Percentiles rank a stretch among this genome's conserved stretches.
These are phyloP conservation scores for Lodderomyces parapsilosis DNA, from an alignment of 1,139 yeast species.

Conservation along the genomic window DNA sequence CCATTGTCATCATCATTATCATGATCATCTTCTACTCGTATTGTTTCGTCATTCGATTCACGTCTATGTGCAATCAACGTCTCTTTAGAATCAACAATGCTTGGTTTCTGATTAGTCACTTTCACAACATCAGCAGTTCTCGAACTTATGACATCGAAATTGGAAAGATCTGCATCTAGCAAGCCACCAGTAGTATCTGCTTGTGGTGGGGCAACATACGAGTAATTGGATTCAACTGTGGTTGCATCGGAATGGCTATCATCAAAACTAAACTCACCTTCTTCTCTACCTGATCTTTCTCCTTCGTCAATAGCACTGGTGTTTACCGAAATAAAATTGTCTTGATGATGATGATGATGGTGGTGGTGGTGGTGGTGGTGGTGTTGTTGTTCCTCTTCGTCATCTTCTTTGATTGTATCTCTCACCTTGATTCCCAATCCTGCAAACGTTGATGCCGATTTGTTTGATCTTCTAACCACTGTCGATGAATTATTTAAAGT, in stretches of 20 bases:
- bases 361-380: too few relatives aligned
- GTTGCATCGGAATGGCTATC: constrained; percentile 25
- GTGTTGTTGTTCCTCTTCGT: constrained; percentile 11
- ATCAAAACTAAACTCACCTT: constrained; percentile 20
- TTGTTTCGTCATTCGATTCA: constrained; percentile 6
- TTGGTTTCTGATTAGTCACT: constrained; percentile 24
- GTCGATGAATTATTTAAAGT: constrained; percentile 28
- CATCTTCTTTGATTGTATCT: constrained; percentile 11
- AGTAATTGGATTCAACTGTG: constrained; percentile 20
- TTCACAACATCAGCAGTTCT: constrained; percentile 34
- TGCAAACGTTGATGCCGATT: constrained; percentile 14
- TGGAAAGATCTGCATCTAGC: constrained; percentile 26
- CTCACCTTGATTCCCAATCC: constrained; percentile 33
- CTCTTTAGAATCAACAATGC: constrained; percentile 29
- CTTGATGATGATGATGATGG: too few relatives aligned
- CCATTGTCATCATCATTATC: constrained; percentile 3
- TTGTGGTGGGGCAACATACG: constrained; percentile 11
- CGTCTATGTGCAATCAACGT: constrained; percentile 18
- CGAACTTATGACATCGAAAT: constrained; percentile 31
- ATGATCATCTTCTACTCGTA: constrained; percentile 3
- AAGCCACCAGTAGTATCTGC: not conserved
- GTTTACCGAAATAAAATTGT: not conserved
- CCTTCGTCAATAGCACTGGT: not conserved
- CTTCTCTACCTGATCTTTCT: constrained; percentile 5
- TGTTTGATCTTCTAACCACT: constrained; percentile 24